phyloP scores from a whole-genome alignment of 129 eudicot species.

The Smallanthus sonchifolius region DNA sequence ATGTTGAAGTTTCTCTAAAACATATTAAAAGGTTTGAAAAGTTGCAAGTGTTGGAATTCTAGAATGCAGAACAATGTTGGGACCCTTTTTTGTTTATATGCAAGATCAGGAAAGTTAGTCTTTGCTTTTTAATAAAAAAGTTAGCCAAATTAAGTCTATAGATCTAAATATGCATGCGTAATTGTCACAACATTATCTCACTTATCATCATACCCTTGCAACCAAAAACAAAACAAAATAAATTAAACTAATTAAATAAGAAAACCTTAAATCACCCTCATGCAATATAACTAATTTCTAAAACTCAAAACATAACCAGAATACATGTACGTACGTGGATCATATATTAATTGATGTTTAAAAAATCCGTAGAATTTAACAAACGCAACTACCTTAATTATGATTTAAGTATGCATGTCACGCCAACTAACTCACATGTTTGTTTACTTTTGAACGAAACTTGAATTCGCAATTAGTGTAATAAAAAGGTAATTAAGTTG shows the following conservation, averaged over 20 bases:
- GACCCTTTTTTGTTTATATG: not conserved
- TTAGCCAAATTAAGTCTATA: not conserved
- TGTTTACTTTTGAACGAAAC: not conserved
- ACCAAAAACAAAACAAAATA: not conserved
- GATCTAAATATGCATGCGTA: too few relatives aligned
- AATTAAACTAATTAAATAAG: too few relatives aligned
- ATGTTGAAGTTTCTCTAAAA: not conserved
- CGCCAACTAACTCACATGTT: slow-evolving; percentile 3
- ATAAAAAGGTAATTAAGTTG: not conserved
- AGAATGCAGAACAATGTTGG: not conserved
- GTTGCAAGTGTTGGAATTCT: not conserved
- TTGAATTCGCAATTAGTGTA: not conserved
- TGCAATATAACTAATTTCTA: not conserved
- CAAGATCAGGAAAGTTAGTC: too few relatives aligned
- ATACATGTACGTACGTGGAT: not conserved
- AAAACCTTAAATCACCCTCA: not conserved
- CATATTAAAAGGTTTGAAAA: not conserved
- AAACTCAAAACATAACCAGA: not conserved
- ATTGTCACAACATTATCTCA: not conserved
- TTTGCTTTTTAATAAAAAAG: too few relatives aligned
- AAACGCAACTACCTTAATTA: not conserved
- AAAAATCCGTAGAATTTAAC: not conserved
- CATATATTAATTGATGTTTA: not conserved
- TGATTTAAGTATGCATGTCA: slow-evolving; percentile 1
- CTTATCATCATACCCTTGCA: not conserved